Percentiles rank a stretch among this genome's conserved stretches.
Evolutionary conservation across 2,329 filamentous ascomycete species (phyloP).

Genomic region (Penicillium sp.): DNA sequence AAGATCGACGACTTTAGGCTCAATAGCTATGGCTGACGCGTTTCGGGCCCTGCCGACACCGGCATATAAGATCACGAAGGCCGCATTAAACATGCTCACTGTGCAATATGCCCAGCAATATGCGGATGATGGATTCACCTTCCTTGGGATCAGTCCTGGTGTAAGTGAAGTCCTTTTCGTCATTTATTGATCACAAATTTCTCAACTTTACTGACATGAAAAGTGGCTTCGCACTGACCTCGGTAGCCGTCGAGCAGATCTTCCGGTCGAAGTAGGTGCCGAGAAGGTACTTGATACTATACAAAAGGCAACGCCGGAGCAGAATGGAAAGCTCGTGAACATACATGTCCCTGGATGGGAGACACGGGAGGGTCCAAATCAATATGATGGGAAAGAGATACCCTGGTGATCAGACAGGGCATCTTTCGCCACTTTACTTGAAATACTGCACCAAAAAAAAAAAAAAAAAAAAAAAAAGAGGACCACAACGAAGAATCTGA

Average conservation of each 20-base stretch:
- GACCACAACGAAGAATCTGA: background rate
- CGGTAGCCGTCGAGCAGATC: slow-evolving; percentile 41
- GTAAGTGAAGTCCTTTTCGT: slow-evolving; percentile 32
- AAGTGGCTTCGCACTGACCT: slow-evolving; percentile 50
- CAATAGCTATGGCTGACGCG: slow-evolving; percentile 39
- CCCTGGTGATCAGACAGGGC: slow-evolving; percentile 26
- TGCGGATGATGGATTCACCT: slow-evolving; percentile 42
- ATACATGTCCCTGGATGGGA: slow-evolving; percentile 40
- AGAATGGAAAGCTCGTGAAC: slow-evolving; percentile 50
- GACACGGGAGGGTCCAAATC: slow-evolving; percentile 37
- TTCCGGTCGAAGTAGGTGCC: slow-evolving; percentile 41
- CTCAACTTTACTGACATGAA: background rate
- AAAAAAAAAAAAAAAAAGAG: background rate
- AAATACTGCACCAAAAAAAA: background rate
- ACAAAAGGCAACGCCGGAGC: slow-evolving; percentile 35
- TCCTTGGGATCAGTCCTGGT: slow-evolving; percentile 46
- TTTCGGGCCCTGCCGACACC: slow-evolving; percentile 20
- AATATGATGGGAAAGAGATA: slow-evolving; percentile 37
- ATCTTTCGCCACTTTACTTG: background rate
- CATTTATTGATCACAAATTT: background rate
- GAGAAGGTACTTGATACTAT: slow-evolving; percentile 47
- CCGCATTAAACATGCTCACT: slow-evolving; percentile 50
- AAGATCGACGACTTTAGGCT: slow-evolving; percentile 46
- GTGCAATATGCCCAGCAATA: slow-evolving; percentile 34
- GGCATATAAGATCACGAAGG: slow-evolving; percentile 49